Evolutionary conservation across 23 red algal genomes (phyloP).

Genomic region (Gracilariopsis chorda): DNA sequence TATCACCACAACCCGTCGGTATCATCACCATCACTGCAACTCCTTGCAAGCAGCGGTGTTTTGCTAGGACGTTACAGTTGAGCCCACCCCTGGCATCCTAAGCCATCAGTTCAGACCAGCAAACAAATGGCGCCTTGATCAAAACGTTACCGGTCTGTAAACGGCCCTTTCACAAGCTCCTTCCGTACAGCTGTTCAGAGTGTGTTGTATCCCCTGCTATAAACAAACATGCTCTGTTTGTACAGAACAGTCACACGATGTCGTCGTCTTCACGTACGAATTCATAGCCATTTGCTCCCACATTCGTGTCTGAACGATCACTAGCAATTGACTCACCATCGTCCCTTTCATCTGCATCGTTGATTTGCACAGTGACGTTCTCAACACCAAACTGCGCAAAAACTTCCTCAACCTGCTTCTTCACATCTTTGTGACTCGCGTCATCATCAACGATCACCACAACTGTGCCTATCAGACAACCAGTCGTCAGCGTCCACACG

Average conservation of each 20-base stretch:
- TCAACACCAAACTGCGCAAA: constrained; percentile 19
- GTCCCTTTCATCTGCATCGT: not conserved
- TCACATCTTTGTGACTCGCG: not conserved
- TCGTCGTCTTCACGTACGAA: not conserved
- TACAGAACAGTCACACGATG: not conserved
- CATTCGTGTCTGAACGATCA: not conserved
- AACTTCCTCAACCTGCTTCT: constrained; percentile 8
- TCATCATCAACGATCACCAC: constrained; percentile 8
- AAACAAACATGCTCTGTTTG: too few species aligned
- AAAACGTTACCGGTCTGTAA: too few species aligned
- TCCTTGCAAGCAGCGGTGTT: too few species aligned
- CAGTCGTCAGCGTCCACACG: constrained; percentile 68
- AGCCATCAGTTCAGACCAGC: too few species aligned
- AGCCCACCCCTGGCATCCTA: too few species aligned
- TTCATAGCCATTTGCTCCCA: not conserved
- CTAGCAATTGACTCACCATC: not conserved
- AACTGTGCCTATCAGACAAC: constrained; percentile 30
- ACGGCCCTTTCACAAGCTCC: too few species aligned
- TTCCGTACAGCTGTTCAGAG: too few species aligned
- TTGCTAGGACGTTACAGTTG: too few species aligned
- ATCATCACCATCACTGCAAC: too few species aligned
- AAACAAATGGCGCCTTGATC: too few species aligned
- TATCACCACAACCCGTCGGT: too few species aligned
- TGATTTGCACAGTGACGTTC: constrained; percentile 26
- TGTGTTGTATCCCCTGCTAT: not conserved